A percentile compares a stretch with the other conserved stretches of the same genome.
Conservation (phyloP, 129 eudicot genomes). For the Arctium minus region DNA sequence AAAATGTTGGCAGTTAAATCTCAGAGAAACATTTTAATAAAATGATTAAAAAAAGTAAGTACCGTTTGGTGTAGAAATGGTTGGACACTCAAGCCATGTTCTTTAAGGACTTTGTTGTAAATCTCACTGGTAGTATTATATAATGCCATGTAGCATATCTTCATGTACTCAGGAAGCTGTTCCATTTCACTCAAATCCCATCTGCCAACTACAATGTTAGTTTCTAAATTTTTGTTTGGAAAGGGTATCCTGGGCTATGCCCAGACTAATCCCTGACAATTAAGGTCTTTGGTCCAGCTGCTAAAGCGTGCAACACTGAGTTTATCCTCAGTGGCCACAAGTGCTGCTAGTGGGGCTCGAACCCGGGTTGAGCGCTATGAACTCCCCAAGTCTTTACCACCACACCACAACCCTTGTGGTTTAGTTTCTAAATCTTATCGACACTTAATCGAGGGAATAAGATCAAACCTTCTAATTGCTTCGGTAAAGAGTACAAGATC, state of each 20-base stretch:
- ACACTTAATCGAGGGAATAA: background rate
- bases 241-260: too few species aligned
- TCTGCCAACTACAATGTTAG: conserved; percentile 1
- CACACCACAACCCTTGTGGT: too few species aligned
- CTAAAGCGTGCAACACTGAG: too few species aligned
- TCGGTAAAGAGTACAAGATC: conserved; percentile 39
- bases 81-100: conserved; percentile 19
- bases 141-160: conserved; percentile 34
- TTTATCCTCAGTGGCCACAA: too few species aligned
- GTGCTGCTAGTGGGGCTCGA: too few species aligned
- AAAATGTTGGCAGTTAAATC: background rate
- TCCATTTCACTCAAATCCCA: conserved; percentile 40
- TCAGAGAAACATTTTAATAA: too few species aligned
- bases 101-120: conserved; percentile 26
- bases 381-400: too few species aligned
- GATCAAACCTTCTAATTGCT: conserved; percentile 30
- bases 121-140: conserved; percentile 30
- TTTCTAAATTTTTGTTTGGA: too few species aligned
- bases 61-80: conserved; percentile 28
- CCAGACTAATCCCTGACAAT: too few species aligned
- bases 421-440: background rate
- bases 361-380: too few species aligned
- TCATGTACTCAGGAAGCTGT: conserved; percentile 42
- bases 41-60: background rate
- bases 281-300: too few species aligned